phyloP scores from a whole-genome alignment of 23 red algal species.

The Pyropia yezoensis region DNA sequence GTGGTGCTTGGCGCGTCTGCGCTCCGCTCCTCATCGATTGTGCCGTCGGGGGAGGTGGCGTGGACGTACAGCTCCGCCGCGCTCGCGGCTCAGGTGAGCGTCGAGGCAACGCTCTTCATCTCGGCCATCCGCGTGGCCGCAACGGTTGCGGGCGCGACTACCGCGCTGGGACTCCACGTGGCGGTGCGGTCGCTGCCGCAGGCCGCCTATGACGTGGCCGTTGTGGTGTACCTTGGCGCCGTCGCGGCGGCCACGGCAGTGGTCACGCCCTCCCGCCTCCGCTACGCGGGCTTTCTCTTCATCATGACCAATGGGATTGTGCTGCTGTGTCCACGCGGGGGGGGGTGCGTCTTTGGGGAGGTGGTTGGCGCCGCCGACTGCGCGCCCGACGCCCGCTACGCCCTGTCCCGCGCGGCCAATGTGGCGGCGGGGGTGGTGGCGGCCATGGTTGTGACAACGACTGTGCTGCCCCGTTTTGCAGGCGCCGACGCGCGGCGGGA shows the following conservation, averaged over 20 bases:
- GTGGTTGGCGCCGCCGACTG: conserved; percentile 8
- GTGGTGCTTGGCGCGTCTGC: conserved; percentile 19
- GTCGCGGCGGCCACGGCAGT: conserved; percentile 18
- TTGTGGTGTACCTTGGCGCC: conserved; percentile 25
- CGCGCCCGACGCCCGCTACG: conserved; percentile 37
- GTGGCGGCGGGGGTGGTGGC: conserved; percentile 48
- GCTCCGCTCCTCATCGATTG: not conserved
- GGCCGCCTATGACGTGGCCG: conserved; percentile 8
- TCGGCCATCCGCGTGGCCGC: conserved; percentile 33
- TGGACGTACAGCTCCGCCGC: conserved; percentile 50
- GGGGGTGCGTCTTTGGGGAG: conserved; percentile 17
- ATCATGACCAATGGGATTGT: conserved; percentile 52
- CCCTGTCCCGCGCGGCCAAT: conserved; percentile 22
- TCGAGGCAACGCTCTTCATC: conserved; percentile 59
- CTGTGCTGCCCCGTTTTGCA: conserved; percentile 52
- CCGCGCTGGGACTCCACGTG: conserved; percentile 31
- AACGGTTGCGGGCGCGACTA: conserved; percentile 18
- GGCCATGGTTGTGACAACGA: conserved; percentile 31
- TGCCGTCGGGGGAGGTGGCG: conserved; percentile 42
- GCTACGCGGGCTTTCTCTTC: conserved; percentile 54
- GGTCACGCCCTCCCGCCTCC: conserved; percentile 11
- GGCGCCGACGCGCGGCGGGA: conserved; percentile 35
- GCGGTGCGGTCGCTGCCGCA: conserved; percentile 1
- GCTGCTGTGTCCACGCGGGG: conserved; percentile 30
- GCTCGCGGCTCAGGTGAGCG: conserved; percentile 51